phyloP scores from a whole-genome alignment of 116 monocot species.

The Cymodocea nodosa region DNA sequence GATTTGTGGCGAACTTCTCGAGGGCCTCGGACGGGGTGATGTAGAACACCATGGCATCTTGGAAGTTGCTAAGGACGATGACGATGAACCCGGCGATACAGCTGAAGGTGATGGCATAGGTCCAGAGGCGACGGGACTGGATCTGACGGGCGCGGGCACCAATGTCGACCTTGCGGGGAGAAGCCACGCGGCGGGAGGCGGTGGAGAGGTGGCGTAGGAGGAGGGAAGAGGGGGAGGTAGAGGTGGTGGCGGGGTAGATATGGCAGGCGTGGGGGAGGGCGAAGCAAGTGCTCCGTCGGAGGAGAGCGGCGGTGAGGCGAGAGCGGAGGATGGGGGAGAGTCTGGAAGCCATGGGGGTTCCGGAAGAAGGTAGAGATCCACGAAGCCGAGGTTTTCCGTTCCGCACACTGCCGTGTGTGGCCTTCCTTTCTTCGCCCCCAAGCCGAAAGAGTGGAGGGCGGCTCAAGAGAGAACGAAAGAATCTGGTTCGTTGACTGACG shows the following conservation, averaged over 20 bases:
- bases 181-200: background rate
- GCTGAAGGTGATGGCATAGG: slow-evolving; percentile 82
- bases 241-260: background rate
- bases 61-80: slow-evolving; percentile 86
- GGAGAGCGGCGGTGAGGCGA: background rate
- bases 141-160: slow-evolving; percentile 89
- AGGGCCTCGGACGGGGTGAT: slow-evolving; percentile 89
- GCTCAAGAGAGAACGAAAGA: too few species aligned
- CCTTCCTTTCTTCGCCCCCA: too few species aligned
- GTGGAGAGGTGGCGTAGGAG: slow-evolving; percentile 3
- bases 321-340: background rate
- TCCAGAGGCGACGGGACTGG: slow-evolving; percentile 91
- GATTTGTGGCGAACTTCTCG: slow-evolving; percentile 41
- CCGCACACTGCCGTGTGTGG: too few species aligned
- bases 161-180: slow-evolving; percentile 39
- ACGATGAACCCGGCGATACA: slow-evolving; percentile 88
- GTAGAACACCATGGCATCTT: slow-evolving; percentile 94
- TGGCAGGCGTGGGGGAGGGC: background rate
- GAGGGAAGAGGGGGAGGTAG: background rate
- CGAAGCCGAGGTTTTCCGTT: too few species aligned
- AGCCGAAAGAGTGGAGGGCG: too few species aligned
- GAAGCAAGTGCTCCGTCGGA: too few species aligned
- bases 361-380: background rate
- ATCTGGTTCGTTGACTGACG: too few species aligned
- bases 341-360: background rate